phyloP scores from a whole-genome alignment of 2,329 filamentous ascomycete genomes.

The Teratosphaeria gauchensis region DNA sequence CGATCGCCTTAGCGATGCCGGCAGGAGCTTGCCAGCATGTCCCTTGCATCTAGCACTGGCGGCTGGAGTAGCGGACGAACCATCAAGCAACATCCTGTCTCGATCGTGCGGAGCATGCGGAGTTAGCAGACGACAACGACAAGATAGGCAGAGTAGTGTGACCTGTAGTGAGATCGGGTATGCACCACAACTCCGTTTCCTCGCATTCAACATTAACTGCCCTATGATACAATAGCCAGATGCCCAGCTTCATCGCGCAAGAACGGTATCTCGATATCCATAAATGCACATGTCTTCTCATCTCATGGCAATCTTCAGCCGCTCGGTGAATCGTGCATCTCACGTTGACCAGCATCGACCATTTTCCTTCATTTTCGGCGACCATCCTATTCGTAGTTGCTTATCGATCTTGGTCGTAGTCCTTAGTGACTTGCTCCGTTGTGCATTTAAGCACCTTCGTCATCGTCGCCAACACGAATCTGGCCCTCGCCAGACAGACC shows the following conservation, averaged over 20 bases:
- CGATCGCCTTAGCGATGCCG: background rate
- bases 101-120: background rate
- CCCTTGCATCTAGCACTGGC: background rate
- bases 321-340: background rate
- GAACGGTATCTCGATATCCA: background rate
- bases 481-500: slow-evolving; percentile 38
- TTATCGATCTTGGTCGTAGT: background rate
- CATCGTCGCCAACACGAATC: slow-evolving; percentile 42
- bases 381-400: background rate
- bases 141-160: background rate
- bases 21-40: background rate
- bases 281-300: background rate
- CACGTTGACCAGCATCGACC: background rate
- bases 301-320: background rate
- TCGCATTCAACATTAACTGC: slow-evolving; percentile 2
- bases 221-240: slow-evolving; percentile 3
- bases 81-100: background rate
- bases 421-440: background rate
- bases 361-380: background rate
- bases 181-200: background rate
- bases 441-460: slow-evolving; percentile 30
- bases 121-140: background rate
- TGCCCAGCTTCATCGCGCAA: background rate
- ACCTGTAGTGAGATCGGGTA: background rate
- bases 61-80: background rate